Base-by-base conservation (phyloP, 1,284 basidiomycete species). In the Irpex rosettiformis region DNA sequence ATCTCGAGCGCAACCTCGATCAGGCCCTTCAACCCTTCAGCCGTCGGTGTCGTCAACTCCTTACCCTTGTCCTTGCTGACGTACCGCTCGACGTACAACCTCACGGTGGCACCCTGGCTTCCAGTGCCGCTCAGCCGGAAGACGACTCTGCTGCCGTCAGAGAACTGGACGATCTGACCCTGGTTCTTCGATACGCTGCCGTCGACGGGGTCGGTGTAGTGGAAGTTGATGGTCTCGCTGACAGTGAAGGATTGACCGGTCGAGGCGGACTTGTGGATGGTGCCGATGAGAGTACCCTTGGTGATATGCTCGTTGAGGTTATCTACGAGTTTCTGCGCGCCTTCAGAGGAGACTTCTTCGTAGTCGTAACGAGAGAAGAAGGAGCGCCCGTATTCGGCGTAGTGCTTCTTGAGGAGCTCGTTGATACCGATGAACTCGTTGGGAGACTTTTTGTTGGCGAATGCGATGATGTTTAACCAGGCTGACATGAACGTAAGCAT, bases 301-400 rank as follows among this genome's bases (percentile, higher is more conserved):
- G 81, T 76, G 73, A 98, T 89, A 55, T 85, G 81, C 21, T 79
- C 72, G 70, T 95, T 86, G 66, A 99, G 78, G 67, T 87, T 80
- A 52, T 81, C 82, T 72, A 98, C 94, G 69, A 99, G 80, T 63
- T 87, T 85, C 68, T 91, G 86, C 52, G 97, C 96, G 30, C 91
- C 93, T 33, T 91, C 91, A 0, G 94, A 94, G 13, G 93, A 84
- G 53, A 98, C 94, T 74, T 99, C 97, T 74, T 99, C 96, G 78
- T 99, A 99, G 78, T 99, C 96, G 77, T 99, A 99, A 65, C 94
- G 89, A 62, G 92, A 95, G 84, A 98, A 99, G 86, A 98, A 99
- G 62, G 91, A 95, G 64, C 96, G 94, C 47, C 96, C 96, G 76
- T 99, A 99, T 68, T 84, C 88, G 63, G 83, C 80, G 78, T 98